These are phyloP conservation scores for Phytophthora sp. DNA, from an alignment of 352 stramenopile genomes.

Conservation along the genomic window DNA sequence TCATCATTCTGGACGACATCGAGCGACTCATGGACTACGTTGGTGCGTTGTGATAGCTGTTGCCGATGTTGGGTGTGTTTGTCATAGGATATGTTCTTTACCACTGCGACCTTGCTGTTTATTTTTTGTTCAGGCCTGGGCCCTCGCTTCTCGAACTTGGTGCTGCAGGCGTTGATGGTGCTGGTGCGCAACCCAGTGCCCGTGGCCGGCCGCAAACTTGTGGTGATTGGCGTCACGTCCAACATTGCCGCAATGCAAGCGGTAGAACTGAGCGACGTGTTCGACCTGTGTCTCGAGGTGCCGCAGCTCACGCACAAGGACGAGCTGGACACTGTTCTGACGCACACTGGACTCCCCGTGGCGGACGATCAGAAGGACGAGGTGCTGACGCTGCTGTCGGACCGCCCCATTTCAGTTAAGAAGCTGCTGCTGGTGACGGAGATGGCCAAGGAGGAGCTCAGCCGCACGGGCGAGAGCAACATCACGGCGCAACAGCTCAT, in stretches of 20 bases:
- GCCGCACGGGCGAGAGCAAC: conserved; percentile 62
- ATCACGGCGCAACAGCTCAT: conserved; percentile 84
- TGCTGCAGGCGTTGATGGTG: conserved; percentile 98
- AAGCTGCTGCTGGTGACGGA: conserved; percentile 97
- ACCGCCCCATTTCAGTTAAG: conserved; percentile 98
- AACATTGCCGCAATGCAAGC: conserved; percentile 92
- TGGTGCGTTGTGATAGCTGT: conserved; percentile 49
- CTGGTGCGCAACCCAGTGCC: conserved; percentile 97
- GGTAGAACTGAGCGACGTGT: conserved; percentile 94
- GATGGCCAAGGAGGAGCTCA: conserved; percentile 94
- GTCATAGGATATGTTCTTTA: background rate
- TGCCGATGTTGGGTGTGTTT: background rate
- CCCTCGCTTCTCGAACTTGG: conserved; percentile 98
- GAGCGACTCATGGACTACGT: conserved; percentile 99
- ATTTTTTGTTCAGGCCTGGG: conserved; percentile 73
- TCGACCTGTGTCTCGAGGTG: conserved; percentile 94
- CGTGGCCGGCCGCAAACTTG: conserved; percentile 92
- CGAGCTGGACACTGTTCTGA: conserved; percentile 89
- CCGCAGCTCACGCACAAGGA: conserved; percentile 90
- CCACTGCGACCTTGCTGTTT: too few relatives aligned
- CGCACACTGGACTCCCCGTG: conserved; percentile 84
- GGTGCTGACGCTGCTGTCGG: conserved; percentile 75
- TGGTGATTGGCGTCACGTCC: conserved; percentile 96
- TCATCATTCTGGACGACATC: conserved; percentile 99
- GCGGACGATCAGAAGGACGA: conserved; percentile 64